Conservation (phyloP, 345 rosid genomes). For the Populus pruinosa region DNA sequence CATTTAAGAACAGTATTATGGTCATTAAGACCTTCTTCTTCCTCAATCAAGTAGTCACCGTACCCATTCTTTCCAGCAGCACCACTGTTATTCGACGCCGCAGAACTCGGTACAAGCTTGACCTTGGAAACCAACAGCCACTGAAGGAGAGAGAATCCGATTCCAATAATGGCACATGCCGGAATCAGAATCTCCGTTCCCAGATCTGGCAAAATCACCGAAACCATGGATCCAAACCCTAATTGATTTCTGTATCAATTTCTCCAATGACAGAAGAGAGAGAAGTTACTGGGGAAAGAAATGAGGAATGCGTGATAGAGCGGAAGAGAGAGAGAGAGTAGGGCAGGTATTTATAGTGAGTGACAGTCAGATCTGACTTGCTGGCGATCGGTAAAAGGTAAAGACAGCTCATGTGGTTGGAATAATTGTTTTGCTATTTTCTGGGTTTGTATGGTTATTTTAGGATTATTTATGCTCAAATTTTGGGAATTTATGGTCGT, state of each 20-base stretch:
- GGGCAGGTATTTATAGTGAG: background rate
- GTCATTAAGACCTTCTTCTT: constrained; percentile 87
- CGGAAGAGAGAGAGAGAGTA: background rate
- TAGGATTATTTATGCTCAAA: background rate
- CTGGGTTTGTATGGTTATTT: background rate
- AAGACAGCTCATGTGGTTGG: background rate
- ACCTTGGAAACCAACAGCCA: constrained; percentile 75
- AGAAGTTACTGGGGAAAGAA: background rate
- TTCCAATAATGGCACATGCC: constrained; percentile 72
- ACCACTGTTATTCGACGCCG: background rate
- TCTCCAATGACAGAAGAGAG: background rate
- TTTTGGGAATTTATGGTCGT: background rate
- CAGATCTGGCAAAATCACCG: constrained; percentile 60
- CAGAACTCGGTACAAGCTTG: constrained; percentile 40
- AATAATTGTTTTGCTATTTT: background rate
- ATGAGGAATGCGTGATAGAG: background rate
- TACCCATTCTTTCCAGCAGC: constrained; percentile 45
- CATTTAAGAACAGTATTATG: constrained; percentile 74
- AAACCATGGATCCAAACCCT: constrained; percentile 31
- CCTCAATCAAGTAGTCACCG: constrained; percentile 73
- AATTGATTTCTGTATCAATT: background rate
- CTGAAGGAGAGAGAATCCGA: constrained; percentile 64
- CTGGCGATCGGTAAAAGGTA: background rate
- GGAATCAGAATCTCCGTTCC: constrained; percentile 80
- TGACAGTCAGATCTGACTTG: background rate